These are phyloP conservation scores for Aspergillus cavernicola DNA, from an alignment of 495 filamentous ascomycete species.

Conservation along the genomic window DNA sequence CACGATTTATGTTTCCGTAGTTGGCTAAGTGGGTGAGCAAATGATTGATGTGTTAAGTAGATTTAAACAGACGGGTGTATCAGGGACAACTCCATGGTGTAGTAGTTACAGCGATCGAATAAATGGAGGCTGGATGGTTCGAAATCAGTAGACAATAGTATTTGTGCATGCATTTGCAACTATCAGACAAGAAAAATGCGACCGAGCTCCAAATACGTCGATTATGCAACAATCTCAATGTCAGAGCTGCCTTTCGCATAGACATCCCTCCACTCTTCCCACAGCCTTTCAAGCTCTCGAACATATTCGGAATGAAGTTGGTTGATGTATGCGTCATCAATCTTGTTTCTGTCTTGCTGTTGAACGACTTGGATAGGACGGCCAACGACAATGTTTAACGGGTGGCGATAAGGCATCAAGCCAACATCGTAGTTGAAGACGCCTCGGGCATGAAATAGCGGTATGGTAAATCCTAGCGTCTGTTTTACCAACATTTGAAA, in stretches of 20 bases:
- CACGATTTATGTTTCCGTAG: no score
- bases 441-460: slow-evolving; percentile 82
- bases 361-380: slow-evolving; percentile 68
- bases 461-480: slow-evolving; percentile 87
- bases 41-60: no score
- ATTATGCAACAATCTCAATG: slow-evolving; percentile 71
- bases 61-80: no score
- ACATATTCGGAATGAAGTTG: slow-evolving; percentile 76
- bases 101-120: no score
- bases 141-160: background rate
- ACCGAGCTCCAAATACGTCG: background rate
- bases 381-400: slow-evolving; percentile 86
- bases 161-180: background rate
- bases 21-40: no score
- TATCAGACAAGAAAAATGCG: background rate
- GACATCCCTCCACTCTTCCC: slow-evolving; percentile 83
- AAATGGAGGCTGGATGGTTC: background rate
- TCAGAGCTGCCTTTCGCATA: slow-evolving; percentile 76
- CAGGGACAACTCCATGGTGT: no score
- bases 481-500: slow-evolving; percentile 78
- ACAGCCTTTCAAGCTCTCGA: slow-evolving; percentile 71
- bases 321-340: slow-evolving; percentile 73
- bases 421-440: slow-evolving; percentile 98
- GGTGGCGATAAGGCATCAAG: slow-evolving; percentile 84
- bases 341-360: slow-evolving; percentile 45